Evolutionary conservation across 352 stramenopile genomes (phyloP), one percentile per base, ranked within the genome.

Genomic region (Thraustochytrium sp.): DNA sequence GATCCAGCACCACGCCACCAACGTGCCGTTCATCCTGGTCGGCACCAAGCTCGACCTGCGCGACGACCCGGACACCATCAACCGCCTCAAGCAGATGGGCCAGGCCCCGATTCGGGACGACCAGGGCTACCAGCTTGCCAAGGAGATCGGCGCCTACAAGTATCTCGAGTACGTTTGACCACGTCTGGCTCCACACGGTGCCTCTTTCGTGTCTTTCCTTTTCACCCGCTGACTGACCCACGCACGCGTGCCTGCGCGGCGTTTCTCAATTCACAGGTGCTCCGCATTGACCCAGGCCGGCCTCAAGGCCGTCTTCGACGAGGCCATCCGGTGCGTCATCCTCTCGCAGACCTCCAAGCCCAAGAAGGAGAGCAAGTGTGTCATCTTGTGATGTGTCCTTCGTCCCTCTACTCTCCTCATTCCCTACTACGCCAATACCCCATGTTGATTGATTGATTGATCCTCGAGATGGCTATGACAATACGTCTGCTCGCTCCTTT

Each of bases 1-100:
- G 62, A 88, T 91, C 62, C 75, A 82, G n/a, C 86, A 89, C 55
- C 85, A 90, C 51, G 86, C 87, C 16, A 84, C 84, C 29, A 83
- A 92, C 42, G 92, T 97, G 42, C 94, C 94, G 2, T 98, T 97
- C 87, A 97, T 98, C 82, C 89, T 98, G 23, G 94, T 98, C 0
- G 94, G 95, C 40, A 97, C 93, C n/a, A 98, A 98, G 87, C 89
- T 94, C 11, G 94, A 98, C 86, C 80, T 97, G 40, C 90, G 93
- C 38, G 92, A 96, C 68, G 94, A 97, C 53, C 87, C 92, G 75
- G 92, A 97, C 59, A 95, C 92, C 44, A 89, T 96, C 21, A 91
- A 94, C 73, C 93, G 94, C 85, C 87, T 96, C 16, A 89, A 89
- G 23, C 11, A 18, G 13, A 82, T 72, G 34, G 85, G 65, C 54